Conservation (phyloP, 352 stramenopile species). For the Phytopythium ostracodes region DNA sequence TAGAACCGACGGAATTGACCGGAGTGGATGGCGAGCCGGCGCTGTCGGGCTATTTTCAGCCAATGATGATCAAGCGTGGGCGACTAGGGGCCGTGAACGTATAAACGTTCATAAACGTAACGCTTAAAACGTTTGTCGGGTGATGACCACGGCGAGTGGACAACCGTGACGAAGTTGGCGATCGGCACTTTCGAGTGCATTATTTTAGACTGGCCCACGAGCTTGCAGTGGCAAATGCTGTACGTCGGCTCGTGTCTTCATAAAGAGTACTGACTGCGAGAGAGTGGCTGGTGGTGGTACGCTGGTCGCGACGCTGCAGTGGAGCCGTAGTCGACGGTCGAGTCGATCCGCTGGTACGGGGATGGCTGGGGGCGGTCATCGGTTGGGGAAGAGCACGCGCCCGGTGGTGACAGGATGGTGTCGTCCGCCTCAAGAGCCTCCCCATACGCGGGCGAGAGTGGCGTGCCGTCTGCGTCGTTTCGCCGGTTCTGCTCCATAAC, state of each 20-base stretch:
- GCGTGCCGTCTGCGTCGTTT: neutral
- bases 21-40: no score
- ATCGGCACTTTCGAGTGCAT: no score
- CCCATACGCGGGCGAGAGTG: slow-evolving; percentile 9
- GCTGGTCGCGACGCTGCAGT: neutral
- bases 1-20: no score
- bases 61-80: no score
- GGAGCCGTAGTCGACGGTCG: neutral
- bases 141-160: no score
- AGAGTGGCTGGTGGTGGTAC: slow-evolving; percentile 1
- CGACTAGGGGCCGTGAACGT: no score
- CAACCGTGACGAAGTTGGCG: no score
- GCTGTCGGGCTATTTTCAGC: no score
- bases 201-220: no score
- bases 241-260: neutral
- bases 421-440: neutral
- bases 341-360: neutral
- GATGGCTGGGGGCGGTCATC: neutral
- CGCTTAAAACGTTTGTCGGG: no score
- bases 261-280: slow-evolving; percentile 1
- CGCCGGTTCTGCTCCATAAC: slow-evolving; percentile 24
- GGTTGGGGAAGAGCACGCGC: neutral
- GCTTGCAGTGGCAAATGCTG: no score
- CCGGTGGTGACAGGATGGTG: neutral
- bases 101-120: no score